phyloP scores from a whole-genome alignment of 2,329 filamentous ascomycete genomes.

The Juglanconis oblonga region DNA sequence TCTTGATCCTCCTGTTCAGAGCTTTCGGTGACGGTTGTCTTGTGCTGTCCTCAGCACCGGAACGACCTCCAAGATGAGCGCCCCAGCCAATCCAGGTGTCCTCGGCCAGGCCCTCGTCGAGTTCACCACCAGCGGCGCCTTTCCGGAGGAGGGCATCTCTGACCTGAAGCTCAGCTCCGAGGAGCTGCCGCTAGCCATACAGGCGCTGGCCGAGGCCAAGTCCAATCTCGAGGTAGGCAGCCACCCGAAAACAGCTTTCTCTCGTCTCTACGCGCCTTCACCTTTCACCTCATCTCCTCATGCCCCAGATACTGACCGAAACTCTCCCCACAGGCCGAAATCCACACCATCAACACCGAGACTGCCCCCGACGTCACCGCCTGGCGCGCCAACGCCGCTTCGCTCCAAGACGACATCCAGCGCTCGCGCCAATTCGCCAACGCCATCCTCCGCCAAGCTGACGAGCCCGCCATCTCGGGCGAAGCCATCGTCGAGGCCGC shows the following conservation, averaged over 20 bases:
- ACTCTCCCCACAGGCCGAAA: constrained; percentile 54
- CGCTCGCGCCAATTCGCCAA: constrained; percentile 75
- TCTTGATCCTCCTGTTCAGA: background rate
- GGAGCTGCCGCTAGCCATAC: constrained; percentile 39
- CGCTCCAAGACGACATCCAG: constrained; percentile 81
- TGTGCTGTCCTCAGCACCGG: background rate
- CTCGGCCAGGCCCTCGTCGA: constrained; percentile 62
- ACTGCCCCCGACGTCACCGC: constrained; percentile 76
- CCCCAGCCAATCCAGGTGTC: background rate
- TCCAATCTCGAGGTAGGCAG: constrained; percentile 41
- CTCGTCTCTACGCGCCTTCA: background rate
- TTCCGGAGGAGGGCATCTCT: constrained; percentile 47
- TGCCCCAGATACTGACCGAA: background rate
- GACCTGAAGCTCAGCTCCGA: constrained; percentile 31
- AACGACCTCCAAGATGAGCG: background rate
- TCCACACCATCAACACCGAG: constrained; percentile 72
- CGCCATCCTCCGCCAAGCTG: constrained; percentile 75
- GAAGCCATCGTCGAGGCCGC: constrained; percentile 51
- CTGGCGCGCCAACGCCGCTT: constrained; percentile 83
- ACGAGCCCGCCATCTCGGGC: constrained; percentile 56
- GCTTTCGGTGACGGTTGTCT: background rate
- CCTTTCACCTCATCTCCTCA: background rate
- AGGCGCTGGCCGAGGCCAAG: constrained; percentile 40
- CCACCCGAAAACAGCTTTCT: no score
- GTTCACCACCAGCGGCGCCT: constrained; percentile 50